Conservation (phyloP, 139 green algal genomes). For the Micractinium sp. region DNA sequence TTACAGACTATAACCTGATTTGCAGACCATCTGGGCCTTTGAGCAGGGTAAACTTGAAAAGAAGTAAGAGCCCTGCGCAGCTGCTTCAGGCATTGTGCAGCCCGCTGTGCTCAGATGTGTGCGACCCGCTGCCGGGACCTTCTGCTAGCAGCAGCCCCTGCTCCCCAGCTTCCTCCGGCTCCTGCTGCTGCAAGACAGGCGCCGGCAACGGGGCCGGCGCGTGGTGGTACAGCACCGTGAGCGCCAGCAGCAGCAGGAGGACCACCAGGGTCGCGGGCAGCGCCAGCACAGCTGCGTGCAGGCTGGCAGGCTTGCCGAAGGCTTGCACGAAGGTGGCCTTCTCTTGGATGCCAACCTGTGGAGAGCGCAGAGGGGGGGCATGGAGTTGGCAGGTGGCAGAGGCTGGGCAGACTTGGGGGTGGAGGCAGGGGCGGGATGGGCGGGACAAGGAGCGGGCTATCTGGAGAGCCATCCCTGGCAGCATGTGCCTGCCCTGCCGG, state of each 20-base stretch:
- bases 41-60: no score
- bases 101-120: background rate
- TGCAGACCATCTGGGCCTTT: no score
- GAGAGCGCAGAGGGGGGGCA: no score
- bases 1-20: no score
- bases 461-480: no score
- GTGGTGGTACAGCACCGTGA: constrained; percentile 55
- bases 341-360: constrained; percentile 63
- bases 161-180: background rate
- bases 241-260: constrained; percentile 38
- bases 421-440: no score
- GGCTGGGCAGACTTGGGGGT: no score
- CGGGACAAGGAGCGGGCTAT: no score
- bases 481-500: background rate
- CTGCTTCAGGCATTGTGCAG: background rate
- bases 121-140: background rate
- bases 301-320: constrained; percentile 39
- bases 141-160: background rate
- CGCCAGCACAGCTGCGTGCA: constrained; percentile 33
- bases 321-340: constrained; percentile 69
- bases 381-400: background rate
- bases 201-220: background rate
- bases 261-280: constrained; percentile 52
- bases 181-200: background rate
- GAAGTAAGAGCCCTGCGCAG: background rate